These are phyloP conservation scores for Phalaenopsis aphrodite DNA, from an alignment of 106 monocot genomes.

Conservation along the genomic window DNA sequence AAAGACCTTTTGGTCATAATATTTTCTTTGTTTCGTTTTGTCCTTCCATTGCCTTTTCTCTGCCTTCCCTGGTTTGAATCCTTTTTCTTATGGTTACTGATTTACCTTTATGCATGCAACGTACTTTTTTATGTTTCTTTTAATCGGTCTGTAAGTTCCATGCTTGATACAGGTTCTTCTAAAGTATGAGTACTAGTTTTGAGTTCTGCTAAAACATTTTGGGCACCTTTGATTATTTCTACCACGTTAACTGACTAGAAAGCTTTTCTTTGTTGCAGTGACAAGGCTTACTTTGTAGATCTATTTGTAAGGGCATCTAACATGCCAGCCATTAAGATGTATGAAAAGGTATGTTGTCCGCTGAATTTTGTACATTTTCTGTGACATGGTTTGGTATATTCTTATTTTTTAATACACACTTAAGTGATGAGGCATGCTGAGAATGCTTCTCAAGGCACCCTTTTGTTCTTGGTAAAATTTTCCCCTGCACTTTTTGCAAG, in stretches of 20 bases:
- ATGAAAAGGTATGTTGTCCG: slow-evolving; percentile 67
- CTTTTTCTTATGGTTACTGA: background rate
- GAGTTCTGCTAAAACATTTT: background rate
- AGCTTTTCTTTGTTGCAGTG: slow-evolving; percentile 32
- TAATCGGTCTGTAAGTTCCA: background rate
- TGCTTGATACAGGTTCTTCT: background rate
- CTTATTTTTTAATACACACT: background rate
- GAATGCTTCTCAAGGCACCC: background rate
- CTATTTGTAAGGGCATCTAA: slow-evolving; percentile 97
- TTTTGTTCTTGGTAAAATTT: background rate
- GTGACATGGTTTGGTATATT: background rate
- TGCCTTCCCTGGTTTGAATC: too few relatives aligned
- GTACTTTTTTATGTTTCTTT: background rate
- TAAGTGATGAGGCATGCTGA: background rate
- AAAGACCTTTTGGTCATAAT: too few relatives aligned
- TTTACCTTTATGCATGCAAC: background rate
- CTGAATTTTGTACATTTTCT: background rate
- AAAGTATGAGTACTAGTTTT: background rate
- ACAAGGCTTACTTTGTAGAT: slow-evolving; percentile 99
- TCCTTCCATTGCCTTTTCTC: background rate
- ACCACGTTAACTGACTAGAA: background rate
- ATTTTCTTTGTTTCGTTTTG: background rate
- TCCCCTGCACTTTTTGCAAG: background rate
- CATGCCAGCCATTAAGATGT: slow-evolving; percentile 90
- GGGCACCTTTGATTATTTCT: background rate